phyloP scores from a whole-genome alignment of 225 moss, liverwort and hornwort genomes.

The Neckera pumila region DNA sequence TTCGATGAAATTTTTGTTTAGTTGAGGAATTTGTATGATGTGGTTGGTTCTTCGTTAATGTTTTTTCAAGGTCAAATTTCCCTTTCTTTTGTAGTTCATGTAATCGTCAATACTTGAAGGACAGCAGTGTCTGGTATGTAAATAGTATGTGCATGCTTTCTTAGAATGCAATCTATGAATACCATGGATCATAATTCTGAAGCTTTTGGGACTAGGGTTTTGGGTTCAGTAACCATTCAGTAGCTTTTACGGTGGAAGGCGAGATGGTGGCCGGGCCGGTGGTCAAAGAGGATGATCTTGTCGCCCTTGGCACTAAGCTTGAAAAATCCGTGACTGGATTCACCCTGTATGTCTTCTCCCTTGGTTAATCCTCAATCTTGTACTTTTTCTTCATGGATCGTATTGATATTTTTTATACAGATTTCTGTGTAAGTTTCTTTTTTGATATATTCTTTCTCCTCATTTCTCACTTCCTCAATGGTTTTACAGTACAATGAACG shows the following conservation, averaged over 20 bases:
- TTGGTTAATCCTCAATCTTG: background rate
- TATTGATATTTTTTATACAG: background rate
- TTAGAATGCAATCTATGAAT: background rate
- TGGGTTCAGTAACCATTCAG: background rate
- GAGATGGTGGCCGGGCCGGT: conserved; percentile 1
- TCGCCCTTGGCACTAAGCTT: conserved; percentile 13
- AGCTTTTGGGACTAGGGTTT: background rate
- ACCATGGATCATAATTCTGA: background rate
- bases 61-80: too few species aligned
- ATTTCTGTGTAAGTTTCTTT: background rate
- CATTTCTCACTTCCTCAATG: background rate
- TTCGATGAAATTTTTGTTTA: too few species aligned
- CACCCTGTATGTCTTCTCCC: conserved; percentile 10
- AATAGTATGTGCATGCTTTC: background rate
- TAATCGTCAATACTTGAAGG: too few species aligned
- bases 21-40: too few species aligned
- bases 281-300: background rate
- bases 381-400: background rate
- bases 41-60: too few species aligned
- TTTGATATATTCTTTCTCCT: background rate
- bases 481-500: conserved; percentile 12
- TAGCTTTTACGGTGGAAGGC: background rate
- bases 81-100: too few species aligned
- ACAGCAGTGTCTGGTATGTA: background rate
- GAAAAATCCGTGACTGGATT: conserved; percentile 22